phyloP scores from a whole-genome alignment of 139 green algal species.

The Edaphochlamys debaryana region DNA sequence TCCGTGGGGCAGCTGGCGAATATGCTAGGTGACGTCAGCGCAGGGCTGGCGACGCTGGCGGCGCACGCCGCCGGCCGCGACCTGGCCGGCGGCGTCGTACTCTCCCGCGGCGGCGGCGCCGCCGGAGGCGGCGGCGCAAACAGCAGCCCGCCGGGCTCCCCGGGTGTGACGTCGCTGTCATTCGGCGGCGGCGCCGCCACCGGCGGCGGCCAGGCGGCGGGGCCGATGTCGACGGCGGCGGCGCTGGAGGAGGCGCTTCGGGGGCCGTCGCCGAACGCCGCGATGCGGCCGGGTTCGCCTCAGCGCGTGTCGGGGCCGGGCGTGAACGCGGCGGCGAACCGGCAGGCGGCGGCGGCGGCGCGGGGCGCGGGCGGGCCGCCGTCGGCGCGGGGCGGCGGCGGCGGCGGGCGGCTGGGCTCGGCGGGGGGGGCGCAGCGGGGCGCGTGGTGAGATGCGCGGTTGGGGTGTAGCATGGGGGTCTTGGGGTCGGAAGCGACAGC shows the following conservation, averaged over 20 bases:
- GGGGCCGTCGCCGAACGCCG: constrained; percentile 1
- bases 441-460: not conserved
- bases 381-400: no score
- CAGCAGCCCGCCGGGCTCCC: not conserved
- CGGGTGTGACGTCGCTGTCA: not conserved
- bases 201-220: constrained; percentile 10
- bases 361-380: not conserved
- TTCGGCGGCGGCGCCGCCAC: constrained; percentile 14
- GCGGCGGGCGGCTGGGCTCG: not conserved
- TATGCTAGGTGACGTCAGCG: constrained; percentile 20
- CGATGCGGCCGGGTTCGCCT: constrained; percentile 5
- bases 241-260: not conserved
- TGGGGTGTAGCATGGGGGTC: not conserved
- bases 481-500: not conserved
- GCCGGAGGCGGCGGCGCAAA: not conserved
- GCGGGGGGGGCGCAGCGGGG: not conserved
- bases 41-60: constrained; percentile 1
- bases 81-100: not conserved
- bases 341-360: constrained; percentile 33
- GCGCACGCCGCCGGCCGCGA: constrained; percentile 13
- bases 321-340: not conserved
- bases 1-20: constrained; percentile 31
- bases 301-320: constrained; percentile 3
- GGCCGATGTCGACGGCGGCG: not conserved
- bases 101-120: not conserved